phyloP scores from a whole-genome alignment of 495 filamentous ascomycete genomes.

The Aspergillus saccharolyticus region DNA sequence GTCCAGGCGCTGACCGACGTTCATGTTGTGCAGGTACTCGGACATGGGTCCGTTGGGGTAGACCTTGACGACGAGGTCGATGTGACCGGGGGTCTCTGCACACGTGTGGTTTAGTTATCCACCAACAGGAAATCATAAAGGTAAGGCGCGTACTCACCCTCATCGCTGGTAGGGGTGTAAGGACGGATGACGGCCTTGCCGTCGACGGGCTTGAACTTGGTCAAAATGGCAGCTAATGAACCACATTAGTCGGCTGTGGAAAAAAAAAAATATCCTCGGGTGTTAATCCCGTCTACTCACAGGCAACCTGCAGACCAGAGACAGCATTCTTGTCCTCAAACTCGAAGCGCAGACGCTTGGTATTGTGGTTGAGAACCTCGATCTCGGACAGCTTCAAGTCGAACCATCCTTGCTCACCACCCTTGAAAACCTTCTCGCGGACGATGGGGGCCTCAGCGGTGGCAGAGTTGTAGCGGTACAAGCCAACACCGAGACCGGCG shows the following conservation, averaged over 20 bases:
- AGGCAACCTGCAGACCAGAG: constrained; percentile 74
- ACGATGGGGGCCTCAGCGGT: constrained; percentile 33
- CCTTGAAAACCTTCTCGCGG: constrained; percentile 59
- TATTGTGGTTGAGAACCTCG: constrained; percentile 78
- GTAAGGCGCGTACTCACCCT: constrained; percentile 48
- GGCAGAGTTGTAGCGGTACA: constrained; percentile 41
- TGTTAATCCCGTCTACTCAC: constrained; percentile 31
- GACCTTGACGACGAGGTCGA: constrained; percentile 87
- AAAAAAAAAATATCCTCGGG: background rate
- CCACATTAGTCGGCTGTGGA: background rate
- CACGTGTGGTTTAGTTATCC: background rate
- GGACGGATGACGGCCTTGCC: constrained; percentile 80
- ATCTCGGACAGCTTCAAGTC: constrained; percentile 73
- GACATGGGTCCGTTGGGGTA: constrained; percentile 92
- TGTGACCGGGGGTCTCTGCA: constrained; percentile 63
- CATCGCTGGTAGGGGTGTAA: constrained; percentile 88
- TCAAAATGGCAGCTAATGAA: constrained; percentile 64
- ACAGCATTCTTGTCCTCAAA: constrained; percentile 80
- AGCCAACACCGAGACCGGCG: constrained; percentile 37
- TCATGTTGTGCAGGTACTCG: constrained; percentile 77
- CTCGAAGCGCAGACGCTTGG: constrained; percentile 78
- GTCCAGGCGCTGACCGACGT: constrained; percentile 69
- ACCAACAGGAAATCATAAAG: background rate
- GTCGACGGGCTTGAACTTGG: constrained; percentile 75
- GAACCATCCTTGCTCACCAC: constrained; percentile 82